phyloP scores from a whole-genome alignment of 345 rosid species.

The Populus deltoides region DNA sequence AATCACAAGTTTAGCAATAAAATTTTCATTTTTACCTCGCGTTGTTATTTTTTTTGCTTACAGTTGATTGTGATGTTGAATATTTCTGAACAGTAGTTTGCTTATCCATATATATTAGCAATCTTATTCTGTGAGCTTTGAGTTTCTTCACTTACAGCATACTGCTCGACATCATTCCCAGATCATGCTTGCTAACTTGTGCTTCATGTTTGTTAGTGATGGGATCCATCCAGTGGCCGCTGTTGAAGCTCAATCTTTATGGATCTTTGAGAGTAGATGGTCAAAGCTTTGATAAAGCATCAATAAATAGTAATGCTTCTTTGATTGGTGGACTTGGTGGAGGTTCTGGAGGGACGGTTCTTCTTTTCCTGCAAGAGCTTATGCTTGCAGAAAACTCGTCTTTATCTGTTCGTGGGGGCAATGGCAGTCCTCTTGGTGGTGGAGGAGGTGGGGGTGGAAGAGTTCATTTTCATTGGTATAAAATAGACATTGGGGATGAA shows the following conservation, averaged over 20 bases:
- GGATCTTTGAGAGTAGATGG: slow-evolving; percentile 89
- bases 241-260: slow-evolving; percentile 56
- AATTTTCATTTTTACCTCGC: neutral
- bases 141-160: slow-evolving; percentile 2
- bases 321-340: slow-evolving; percentile 92
- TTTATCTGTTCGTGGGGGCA: slow-evolving; percentile 76
- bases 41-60: slow-evolving; percentile 9
- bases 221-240: slow-evolving; percentile 88
- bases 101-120: neutral
- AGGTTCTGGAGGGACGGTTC: slow-evolving; percentile 95
- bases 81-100: slow-evolving; percentile 5
- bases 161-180: neutral
- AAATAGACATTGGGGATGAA: slow-evolving; percentile 64
- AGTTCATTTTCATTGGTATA: slow-evolving; percentile 97
- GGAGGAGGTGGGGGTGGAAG: slow-evolving; percentile 99
- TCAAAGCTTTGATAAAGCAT: slow-evolving; percentile 57
- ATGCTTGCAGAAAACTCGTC: slow-evolving; percentile 59
- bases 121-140: neutral
- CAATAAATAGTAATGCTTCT: slow-evolving; percentile 41
- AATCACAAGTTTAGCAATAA: slow-evolving; percentile 3
- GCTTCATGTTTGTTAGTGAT: slow-evolving; percentile 52
- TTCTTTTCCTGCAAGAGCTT: slow-evolving; percentile 89
- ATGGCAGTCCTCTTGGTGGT: slow-evolving; percentile 81
- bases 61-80: neutral
- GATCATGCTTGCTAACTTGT: slow-evolving; percentile 18